A percentile compares a stretch with the other conserved stretches of the same genome.
Conservation (phyloP, 768 basidiomycete genomes). For the Suillus subalutaceus region DNA sequence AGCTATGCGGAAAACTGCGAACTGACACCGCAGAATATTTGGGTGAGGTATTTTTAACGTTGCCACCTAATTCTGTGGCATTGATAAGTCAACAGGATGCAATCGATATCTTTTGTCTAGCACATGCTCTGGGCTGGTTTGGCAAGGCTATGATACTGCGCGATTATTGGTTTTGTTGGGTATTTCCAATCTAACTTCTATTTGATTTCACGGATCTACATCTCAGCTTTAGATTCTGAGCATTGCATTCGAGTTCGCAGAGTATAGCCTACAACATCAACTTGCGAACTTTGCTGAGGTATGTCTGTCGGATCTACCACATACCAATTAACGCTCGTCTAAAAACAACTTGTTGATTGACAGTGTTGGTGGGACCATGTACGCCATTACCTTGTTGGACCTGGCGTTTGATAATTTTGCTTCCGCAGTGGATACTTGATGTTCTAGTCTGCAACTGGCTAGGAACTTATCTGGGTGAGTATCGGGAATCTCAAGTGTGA, state of each 20-base stretch:
- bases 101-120: slow-evolving; percentile 84
- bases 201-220: slow-evolving; percentile 7
- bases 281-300: slow-evolving; percentile 89
- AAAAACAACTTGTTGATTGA: background rate
- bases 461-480: slow-evolving; percentile 77
- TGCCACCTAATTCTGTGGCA: background rate
- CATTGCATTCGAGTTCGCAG: slow-evolving; percentile 85
- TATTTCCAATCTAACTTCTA: slow-evolving; percentile 34
- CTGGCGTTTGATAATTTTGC: slow-evolving; percentile 18
- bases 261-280: slow-evolving; percentile 87
- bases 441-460: slow-evolving; percentile 89
- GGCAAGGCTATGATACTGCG: slow-evolving; percentile 89
- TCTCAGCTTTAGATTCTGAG: slow-evolving; percentile 67
- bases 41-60: slow-evolving; percentile 48
- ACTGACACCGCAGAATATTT: slow-evolving; percentile 61
- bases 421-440: slow-evolving; percentile 77
- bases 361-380: slow-evolving; percentile 97
- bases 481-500: slow-evolving; percentile 12
- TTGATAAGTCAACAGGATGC: slow-evolving; percentile 53
- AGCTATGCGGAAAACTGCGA: slow-evolving; percentile 84
- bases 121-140: slow-evolving; percentile 88
- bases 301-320: slow-evolving; percentile 29
- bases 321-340: slow-evolving; percentile 21
- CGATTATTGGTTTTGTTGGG: slow-evolving; percentile 96
- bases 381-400: slow-evolving; percentile 32